phyloP scores from a whole-genome alignment of 345 rosid species.

The Orychophragmus violaceus region DNA sequence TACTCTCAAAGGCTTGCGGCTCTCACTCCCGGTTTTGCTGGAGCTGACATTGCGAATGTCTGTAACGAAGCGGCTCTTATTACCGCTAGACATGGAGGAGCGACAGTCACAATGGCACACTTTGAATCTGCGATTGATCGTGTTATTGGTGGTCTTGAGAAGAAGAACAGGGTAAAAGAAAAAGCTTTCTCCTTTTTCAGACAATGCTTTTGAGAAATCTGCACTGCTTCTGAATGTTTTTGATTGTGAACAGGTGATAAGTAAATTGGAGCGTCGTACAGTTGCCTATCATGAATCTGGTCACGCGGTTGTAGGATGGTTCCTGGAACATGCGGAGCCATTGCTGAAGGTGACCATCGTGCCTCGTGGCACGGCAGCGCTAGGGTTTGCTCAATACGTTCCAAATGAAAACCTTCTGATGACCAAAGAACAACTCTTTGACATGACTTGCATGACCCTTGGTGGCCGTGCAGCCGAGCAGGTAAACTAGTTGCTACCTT shows the following conservation, averaged over 20 bases:
- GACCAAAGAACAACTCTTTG: constrained; percentile 98
- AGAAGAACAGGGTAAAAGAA: constrained; percentile 70
- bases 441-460: constrained; percentile 94
- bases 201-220: background rate
- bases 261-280: constrained; percentile 80
- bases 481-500: constrained; percentile 35
- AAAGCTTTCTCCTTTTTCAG: background rate
- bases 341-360: constrained; percentile 89
- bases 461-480: constrained; percentile 98
- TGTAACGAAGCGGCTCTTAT: constrained; percentile 94
- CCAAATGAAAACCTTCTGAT: constrained; percentile 88
- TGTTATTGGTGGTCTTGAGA: constrained; percentile 96
- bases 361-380: constrained; percentile 94
- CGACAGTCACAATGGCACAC: constrained; percentile 61
- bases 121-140: constrained; percentile 94
- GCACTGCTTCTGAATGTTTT: background rate
- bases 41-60: constrained; percentile 95
- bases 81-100: constrained; percentile 64
- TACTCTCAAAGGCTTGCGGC: constrained; percentile 90
- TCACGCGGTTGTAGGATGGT: constrained; percentile 94
- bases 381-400: constrained; percentile 94
- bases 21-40: constrained; percentile 97
- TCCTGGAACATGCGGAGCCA: constrained; percentile 93
- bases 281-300: constrained; percentile 98
- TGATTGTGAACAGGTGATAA: constrained; percentile 54